Evolutionary conservation across 495 filamentous ascomycete genomes (phyloP).

Genomic region (Xylaria nigripes): DNA sequence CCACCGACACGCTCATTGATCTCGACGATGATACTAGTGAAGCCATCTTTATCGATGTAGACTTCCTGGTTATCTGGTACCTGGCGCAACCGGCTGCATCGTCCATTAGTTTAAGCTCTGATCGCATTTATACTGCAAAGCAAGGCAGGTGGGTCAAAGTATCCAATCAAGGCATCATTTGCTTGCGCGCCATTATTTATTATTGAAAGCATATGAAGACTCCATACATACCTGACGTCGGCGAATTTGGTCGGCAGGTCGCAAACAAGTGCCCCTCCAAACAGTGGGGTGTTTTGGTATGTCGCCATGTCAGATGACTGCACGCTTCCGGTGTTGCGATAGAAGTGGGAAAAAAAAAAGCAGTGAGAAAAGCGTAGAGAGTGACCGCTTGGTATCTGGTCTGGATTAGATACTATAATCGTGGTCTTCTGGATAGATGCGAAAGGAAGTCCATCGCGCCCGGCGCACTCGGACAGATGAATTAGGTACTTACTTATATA

Average conservation of each 20-base stretch:
- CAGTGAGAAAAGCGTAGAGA: no score
- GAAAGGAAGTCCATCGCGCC: no score
- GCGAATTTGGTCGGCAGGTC: slow-evolving; percentile 64
- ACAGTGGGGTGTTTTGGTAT: slow-evolving; percentile 57
- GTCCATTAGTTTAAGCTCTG: neutral
- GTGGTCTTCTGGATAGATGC: no score
- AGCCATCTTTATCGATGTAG: slow-evolving; percentile 71
- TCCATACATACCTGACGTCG: slow-evolving; percentile 62
- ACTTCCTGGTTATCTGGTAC: slow-evolving; percentile 94
- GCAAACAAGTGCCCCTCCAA: slow-evolving; percentile 70
- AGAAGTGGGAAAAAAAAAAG: neutral
- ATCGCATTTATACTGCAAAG: neutral
- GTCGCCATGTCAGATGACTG: slow-evolving; percentile 21
- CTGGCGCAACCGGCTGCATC: slow-evolving; percentile 65
- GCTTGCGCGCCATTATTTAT: no score
- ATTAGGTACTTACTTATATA: no score
- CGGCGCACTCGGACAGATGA: no score
- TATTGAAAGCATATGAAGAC: neutral
- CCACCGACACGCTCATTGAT: slow-evolving; percentile 65
- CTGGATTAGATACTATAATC: no score
- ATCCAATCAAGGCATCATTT: no score
- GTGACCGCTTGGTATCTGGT: no score
- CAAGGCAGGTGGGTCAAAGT: no score
- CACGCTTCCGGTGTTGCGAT: neutral
- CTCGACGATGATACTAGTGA: slow-evolving; percentile 78